Base-by-base conservation (phyloP, 768 basidiomycete species). In the Termitomyces sp. region DNA sequence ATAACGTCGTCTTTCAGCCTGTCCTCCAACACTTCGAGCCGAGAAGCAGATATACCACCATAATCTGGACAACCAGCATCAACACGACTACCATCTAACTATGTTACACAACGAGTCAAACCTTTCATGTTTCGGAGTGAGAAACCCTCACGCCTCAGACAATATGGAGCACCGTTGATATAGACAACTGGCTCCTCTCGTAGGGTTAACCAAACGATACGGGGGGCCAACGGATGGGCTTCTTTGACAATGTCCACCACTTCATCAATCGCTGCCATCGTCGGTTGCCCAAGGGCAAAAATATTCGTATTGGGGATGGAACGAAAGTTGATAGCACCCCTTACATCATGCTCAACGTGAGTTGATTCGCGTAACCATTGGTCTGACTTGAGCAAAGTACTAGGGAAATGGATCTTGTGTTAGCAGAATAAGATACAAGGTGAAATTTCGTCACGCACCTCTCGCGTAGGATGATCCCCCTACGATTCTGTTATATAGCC, bases 261-360 rank as follows among this genome's bases (percentile, higher is more conserved):
- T 59, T 88, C 85, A 48, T 90, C 84, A 44, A 99, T 88, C 3
- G 94, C 96, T 59, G 91, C 91, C 53, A 88, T 75, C 0, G 92
- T 94, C 2, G 97, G 97, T 71, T 98, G 97, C 0, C 94, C 95
- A 33, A 97, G 85, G 0, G 94, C 95, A 65, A 93, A 99, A 36
- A 98, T 89, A 49, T 88, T 86, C 22, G 89, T 90, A 6, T 80
- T 81, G 0, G 89, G 86, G 42, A 97, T 84, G 59, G 89, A 89
- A 56, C 97, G 85, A 80, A 97, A 98, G 69, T 97, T 97, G 74
- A 92, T 91, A 2, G 92, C 94, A n/a, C 97, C 97, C 2, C 93
- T 88, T 53, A 98, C 84, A 42, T 83, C 87, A 50, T 85, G 74
- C 52, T 83, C 79, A 45, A 90, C 85, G 51, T 79, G 81, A 60